phyloP scores from a whole-genome alignment of 495 filamentous ascomycete genomes.

The Hypoxylon fragiforme region DNA sequence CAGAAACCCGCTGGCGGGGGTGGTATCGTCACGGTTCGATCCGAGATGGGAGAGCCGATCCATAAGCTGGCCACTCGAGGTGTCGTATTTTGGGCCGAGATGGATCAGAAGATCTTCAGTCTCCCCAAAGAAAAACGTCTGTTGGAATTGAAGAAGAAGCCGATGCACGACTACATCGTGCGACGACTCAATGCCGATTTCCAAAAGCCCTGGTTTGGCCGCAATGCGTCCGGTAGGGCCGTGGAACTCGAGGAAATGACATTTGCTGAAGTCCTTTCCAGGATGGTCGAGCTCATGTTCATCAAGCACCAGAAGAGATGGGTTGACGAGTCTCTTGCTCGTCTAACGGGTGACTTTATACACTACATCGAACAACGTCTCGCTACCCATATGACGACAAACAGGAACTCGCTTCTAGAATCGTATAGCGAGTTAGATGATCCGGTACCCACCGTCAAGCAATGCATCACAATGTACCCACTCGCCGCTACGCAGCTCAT shows the following conservation, averaged over 20 bases:
- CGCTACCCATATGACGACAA: constrained; percentile 47
- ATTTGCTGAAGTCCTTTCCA: constrained; percentile 75
- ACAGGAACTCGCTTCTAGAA: constrained; percentile 65
- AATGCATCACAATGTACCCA: constrained; percentile 68
- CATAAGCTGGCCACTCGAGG: constrained; percentile 87
- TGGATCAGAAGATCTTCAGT: constrained; percentile 88
- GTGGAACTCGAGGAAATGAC: constrained; percentile 90
- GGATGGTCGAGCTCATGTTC: constrained; percentile 88
- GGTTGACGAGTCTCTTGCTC: constrained; percentile 74
- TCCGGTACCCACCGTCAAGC: constrained; percentile 67
- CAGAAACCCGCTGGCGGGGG: constrained; percentile 66
- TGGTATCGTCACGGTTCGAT: constrained; percentile 81
- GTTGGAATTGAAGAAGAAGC: constrained; percentile 75
- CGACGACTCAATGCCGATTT: constrained; percentile 87
- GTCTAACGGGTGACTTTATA: constrained; percentile 80
- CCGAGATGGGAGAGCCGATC: constrained; percentile 91
- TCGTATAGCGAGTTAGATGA: constrained; percentile 72
- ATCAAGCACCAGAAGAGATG: constrained; percentile 79
- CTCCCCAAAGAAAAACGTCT: constrained; percentile 81
- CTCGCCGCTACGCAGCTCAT: constrained; percentile 73
- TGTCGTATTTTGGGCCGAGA: constrained; percentile 84
- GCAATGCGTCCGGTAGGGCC: constrained; percentile 68
- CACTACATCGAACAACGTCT: constrained; percentile 83
- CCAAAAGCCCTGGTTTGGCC: constrained; percentile 89
- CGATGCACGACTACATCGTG: constrained; percentile 75